phyloP scores from a whole-genome alignment of 2,329 filamentous ascomycete genomes.

The Colletotrichum brevisporum region DNA sequence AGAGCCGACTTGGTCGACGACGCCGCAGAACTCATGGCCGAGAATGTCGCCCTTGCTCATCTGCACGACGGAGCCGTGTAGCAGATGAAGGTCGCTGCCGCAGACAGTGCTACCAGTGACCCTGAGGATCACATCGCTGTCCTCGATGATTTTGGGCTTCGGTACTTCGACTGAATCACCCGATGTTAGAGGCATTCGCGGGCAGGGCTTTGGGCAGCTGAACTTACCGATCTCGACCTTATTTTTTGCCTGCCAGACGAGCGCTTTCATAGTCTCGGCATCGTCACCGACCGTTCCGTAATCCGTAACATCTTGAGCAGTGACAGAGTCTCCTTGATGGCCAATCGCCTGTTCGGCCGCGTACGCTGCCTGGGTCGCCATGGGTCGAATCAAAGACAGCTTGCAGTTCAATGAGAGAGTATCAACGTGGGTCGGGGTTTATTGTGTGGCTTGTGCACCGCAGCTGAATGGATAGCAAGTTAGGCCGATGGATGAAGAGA shows the following conservation, averaged over 20 bases:
- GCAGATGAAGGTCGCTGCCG: slow-evolving; percentile 71
- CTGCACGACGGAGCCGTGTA: slow-evolving; percentile 70
- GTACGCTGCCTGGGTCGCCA: slow-evolving; percentile 77
- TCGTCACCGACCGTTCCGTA: slow-evolving; percentile 64
- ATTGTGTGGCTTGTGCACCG: neutral
- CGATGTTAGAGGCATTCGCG: neutral
- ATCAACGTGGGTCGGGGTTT: too few relatives aligned
- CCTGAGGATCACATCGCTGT: slow-evolving; percentile 83
- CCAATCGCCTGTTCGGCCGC: slow-evolving; percentile 77
- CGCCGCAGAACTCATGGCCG: slow-evolving; percentile 73
- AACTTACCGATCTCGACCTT: slow-evolving; percentile 74
- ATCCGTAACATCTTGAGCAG: slow-evolving; percentile 77
- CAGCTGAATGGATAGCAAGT: too few relatives aligned
- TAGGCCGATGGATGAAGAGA: too few relatives aligned
- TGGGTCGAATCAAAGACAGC: slow-evolving; percentile 47
- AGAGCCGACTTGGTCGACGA: slow-evolving; percentile 69
- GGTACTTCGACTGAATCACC: slow-evolving; percentile 70
- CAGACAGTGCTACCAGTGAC: slow-evolving; percentile 76
- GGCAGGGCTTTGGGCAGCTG: neutral
- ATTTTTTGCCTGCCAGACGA: slow-evolving; percentile 88
- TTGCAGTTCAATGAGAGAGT: neutral
- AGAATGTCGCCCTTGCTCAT: slow-evolving; percentile 76
- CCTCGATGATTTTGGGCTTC: slow-evolving; percentile 80
- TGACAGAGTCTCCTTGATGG: slow-evolving; percentile 75
- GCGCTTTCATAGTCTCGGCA: slow-evolving; percentile 80